Evolutionary conservation across 2,329 filamentous ascomycete species (phyloP).

Genomic region (Aspergillus phoenicis): DNA sequence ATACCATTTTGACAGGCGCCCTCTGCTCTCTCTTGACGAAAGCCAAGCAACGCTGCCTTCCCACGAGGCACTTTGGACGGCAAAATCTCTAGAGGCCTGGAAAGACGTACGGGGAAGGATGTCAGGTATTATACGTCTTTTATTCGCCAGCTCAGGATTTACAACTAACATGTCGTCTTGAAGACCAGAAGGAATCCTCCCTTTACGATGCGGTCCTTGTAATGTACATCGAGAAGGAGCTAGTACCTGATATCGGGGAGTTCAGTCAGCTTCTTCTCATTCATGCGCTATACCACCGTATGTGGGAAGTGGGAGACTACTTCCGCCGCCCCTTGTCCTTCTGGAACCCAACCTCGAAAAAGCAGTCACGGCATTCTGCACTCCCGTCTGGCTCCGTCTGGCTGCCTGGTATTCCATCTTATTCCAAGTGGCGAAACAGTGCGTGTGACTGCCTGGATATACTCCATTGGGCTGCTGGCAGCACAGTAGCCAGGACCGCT

Average conservation of each 20-base stretch:
- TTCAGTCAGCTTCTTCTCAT: conserved; percentile 54
- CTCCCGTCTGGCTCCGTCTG: conserved; percentile 45
- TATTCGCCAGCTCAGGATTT: not conserved
- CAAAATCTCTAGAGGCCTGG: conserved; percentile 38
- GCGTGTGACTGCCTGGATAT: conserved; percentile 55
- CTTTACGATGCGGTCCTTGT: conserved; percentile 48
- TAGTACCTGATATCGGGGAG: conserved; percentile 50
- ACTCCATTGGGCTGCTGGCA: conserved; percentile 61
- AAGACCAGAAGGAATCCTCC: conserved; percentile 34
- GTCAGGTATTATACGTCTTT: conserved; percentile 21
- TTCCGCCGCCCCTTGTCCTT: conserved; percentile 50
- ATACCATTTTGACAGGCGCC: conserved; percentile 42
- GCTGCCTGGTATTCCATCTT: conserved; percentile 52
- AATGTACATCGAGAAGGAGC: conserved; percentile 53
- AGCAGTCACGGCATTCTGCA: conserved; percentile 38
- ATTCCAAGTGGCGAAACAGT: conserved; percentile 50
- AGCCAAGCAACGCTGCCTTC: conserved; percentile 44
- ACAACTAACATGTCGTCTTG: conserved; percentile 8
- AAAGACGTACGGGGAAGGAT: conserved; percentile 26
- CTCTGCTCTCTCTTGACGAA: conserved; percentile 44
- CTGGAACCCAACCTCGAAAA: conserved; percentile 49
- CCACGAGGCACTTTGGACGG: conserved; percentile 47
- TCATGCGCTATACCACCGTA: conserved; percentile 54
- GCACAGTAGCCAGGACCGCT: conserved; percentile 50
- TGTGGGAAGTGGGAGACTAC: conserved; percentile 53